Conservation (phyloP, 208 protist species). For the Trypanosoma platydactyli region DNA sequence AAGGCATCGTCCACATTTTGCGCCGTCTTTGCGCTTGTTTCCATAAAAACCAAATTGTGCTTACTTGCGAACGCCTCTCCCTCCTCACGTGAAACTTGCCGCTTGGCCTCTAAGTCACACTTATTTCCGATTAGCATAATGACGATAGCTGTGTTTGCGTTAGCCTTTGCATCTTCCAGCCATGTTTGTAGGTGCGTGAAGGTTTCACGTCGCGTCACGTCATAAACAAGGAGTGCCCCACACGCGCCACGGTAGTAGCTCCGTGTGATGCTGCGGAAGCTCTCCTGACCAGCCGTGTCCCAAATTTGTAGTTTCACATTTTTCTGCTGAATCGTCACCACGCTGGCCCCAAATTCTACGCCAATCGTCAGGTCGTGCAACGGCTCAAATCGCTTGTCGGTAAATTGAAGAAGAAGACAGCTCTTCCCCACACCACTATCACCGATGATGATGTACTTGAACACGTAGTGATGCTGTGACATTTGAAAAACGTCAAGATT, state of each 20-base stretch:
- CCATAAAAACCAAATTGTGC: conserved; percentile 97
- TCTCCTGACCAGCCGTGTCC: conserved; percentile 97
- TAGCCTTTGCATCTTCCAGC: conserved; percentile 96
- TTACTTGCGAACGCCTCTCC: conserved; percentile 95
- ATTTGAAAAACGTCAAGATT: conserved; percentile 25
- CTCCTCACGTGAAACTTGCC: conserved; percentile 95
- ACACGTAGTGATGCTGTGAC: conserved; percentile 70
- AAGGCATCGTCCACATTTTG: conserved; percentile 97
- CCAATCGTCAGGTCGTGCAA: conserved; percentile 99
- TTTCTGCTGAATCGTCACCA: conserved; percentile 95
- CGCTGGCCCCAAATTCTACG: conserved; percentile 98
- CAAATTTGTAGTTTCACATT: conserved; percentile 99
- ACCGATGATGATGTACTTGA: conserved; percentile 99
- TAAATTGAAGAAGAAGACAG: conserved; percentile 98
- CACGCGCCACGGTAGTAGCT: conserved; percentile 99
- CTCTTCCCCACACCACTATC: conserved; percentile 98
- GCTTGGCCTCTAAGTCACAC: conserved; percentile 94
- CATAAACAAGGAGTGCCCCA: conserved; percentile 98
- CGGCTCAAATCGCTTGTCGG: conserved; percentile 98
- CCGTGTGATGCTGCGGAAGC: conserved; percentile 98
- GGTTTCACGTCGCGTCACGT: conserved; percentile 97
- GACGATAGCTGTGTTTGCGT: conserved; percentile 95
- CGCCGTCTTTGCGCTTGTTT: conserved; percentile 98
- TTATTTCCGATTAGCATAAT: conserved; percentile 99
- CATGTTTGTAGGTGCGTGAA: conserved; percentile 97